Percentiles rank a stretch among this genome's conserved stretches.
phyloP scores from a whole-genome alignment of 495 filamentous ascomycete genomes.

The Neurospora sp. region DNA sequence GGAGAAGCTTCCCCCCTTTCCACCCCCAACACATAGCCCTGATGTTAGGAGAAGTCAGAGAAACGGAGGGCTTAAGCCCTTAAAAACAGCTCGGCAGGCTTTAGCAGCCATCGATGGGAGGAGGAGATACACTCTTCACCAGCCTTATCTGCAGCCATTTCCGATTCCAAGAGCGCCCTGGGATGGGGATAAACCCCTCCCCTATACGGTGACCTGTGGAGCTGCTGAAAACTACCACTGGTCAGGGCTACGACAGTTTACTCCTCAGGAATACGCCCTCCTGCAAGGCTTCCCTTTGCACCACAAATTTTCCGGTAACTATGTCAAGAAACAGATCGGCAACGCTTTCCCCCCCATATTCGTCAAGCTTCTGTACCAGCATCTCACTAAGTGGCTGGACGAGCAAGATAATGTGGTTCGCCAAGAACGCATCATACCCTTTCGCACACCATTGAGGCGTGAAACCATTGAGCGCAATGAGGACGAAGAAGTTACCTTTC shows the following conservation, averaged over 20 bases:
- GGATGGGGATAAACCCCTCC: conserved; percentile 30
- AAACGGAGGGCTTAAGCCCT: conserved; percentile 10
- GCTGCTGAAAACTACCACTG: conserved; percentile 66
- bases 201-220: conserved; percentile 56
- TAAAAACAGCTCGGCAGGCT: conserved; percentile 20
- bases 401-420: conserved; percentile 38
- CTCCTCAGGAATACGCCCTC: conserved; percentile 60
- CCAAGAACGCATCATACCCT: neutral
- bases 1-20: conserved; percentile 61
- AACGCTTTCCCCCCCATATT: conserved; percentile 73
- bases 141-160: conserved; percentile 13
- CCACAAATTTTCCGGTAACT: conserved; percentile 45
- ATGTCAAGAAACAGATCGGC: conserved; percentile 64
- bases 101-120: conserved; percentile 26
- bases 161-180: conserved; percentile 23
- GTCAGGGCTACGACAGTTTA: conserved; percentile 55
- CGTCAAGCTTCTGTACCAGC: conserved; percentile 47
- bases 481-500: no score
- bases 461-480: no score
- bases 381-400: conserved; percentile 47
- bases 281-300: conserved; percentile 64
- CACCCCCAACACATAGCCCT: conserved; percentile 52
- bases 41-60: no score
- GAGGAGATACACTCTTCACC: conserved; percentile 20
- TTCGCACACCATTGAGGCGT: no score